phyloP scores from a whole-genome alignment of 257 asterid genomes.

The Plantago major region DNA sequence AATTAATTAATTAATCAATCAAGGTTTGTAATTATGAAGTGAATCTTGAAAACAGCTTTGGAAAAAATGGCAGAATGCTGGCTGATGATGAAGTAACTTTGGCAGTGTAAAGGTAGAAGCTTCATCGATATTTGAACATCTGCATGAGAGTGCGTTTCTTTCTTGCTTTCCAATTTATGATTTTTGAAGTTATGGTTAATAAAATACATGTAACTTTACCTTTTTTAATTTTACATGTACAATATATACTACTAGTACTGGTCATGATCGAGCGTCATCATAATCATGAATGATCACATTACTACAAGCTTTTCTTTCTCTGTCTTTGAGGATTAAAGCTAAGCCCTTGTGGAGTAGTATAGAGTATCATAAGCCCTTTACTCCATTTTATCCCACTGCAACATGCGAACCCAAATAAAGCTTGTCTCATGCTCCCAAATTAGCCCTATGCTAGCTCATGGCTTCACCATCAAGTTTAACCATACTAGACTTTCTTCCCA shows the following conservation, averaged over 20 bases:
- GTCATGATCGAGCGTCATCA: no score
- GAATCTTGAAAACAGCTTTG: slow-evolving; percentile 32
- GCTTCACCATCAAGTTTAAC: slow-evolving; percentile 20
- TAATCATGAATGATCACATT: neutral
- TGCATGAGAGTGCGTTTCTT: slow-evolving; percentile 40
- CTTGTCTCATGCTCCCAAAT: slow-evolving; percentile 17
- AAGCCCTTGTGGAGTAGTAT: no score
- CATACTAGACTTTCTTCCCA: neutral
- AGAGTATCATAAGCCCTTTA: neutral
- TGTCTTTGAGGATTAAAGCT: slow-evolving; percentile 6
- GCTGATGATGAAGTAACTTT: slow-evolving; percentile 13
- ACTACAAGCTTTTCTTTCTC: neutral
- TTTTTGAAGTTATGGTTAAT: no score
- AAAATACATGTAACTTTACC: slow-evolving; percentile 19
- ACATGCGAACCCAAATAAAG: slow-evolving; percentile 23
- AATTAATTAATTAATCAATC: no score
- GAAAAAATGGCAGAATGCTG: neutral
- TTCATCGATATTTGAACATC: slow-evolving; percentile 41
- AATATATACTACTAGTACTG: no score
- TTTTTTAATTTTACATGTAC: slow-evolving; percentile 23
- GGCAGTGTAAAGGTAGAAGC: slow-evolving; percentile 43
- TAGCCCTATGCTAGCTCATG: slow-evolving; percentile 11
- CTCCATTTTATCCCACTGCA: neutral
- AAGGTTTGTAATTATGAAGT: no score
- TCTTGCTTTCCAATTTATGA: no score